Evolutionary conservation across 306 rosid genomes (phyloP), one percentile per base, ranked within the genome.

Genomic region (Acacia melanoxylon): DNA sequence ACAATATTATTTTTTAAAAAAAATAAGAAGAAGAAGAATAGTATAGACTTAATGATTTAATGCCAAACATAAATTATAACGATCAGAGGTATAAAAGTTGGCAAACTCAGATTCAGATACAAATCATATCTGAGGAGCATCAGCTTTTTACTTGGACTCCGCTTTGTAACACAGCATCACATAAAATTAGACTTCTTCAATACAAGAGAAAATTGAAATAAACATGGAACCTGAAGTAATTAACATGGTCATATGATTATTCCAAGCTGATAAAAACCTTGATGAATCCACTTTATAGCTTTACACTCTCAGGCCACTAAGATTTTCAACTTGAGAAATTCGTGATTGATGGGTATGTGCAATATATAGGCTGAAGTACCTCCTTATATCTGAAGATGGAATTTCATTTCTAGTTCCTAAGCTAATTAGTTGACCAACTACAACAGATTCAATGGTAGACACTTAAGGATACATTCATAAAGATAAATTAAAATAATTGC

Each of bases 381-480:
- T 41, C 74, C 17, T 69, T 25, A 68, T 37, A 11, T 68, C n/a
- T 40, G 29, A 8, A 37, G 49, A 40, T 37, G 44, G 49, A n/a
- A 68, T 16, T 67, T 67, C 72, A 33, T 40, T 68, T 68, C 51
- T 40, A 37, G 31, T 40, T 68, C 74, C 44, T 41, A 10, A 42
- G 44, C 73, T 40, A 35, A 11, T 68, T 40, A 68, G 29, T 37
- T 29, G 17, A 41, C 29, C 74, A 68, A 10, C 46, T 37, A 41
- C 66, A 79, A 27, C 74, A 49, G 75, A 80, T n/a, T 22, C 62
- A 80, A 76, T 40, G 25, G 54, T n/a, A 76, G 44, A 70, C 65
- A 68, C 69, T 40, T 24, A 6, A 25, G 24, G 20, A 51, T 10
- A 61, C 5, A 20, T 11, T 12, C 35, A 35, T 3, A 25, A 45